Evolutionary conservation across 139 green algal species (phyloP).

Genomic region (Closterium sp.): DNA sequence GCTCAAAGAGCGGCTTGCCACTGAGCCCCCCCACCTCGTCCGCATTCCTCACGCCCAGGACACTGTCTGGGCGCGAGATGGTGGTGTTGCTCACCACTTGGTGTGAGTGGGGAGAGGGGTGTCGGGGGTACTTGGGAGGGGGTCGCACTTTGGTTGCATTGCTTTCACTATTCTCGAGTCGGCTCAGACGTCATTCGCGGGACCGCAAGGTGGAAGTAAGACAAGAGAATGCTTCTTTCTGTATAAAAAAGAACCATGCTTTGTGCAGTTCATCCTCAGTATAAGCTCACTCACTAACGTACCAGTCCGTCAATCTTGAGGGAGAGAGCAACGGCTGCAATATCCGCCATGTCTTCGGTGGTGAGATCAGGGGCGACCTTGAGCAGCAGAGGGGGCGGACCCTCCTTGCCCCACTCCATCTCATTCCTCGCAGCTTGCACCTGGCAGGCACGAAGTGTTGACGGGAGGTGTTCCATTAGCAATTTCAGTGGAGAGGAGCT

Average conservation of each 20-base stretch:
- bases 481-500: too few species aligned
- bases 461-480: too few species aligned
- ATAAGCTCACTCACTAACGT: neutral
- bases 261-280: neutral
- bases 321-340: conserved; percentile 73
- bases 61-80: conserved; percentile 67
- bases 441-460: neutral
- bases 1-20: conserved; percentile 78
- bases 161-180: too few species aligned
- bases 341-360: conserved; percentile 74
- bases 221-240: neutral
- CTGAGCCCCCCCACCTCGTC: conserved; percentile 82
- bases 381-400: conserved; percentile 75
- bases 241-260: neutral
- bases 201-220: neutral
- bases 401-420: conserved; percentile 61
- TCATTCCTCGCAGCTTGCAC: conserved; percentile 65
- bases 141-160: neutral
- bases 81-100: conserved; percentile 86
- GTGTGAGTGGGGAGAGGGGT: too few species aligned
- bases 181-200: too few species aligned
- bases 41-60: conserved; percentile 11
- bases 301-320: neutral
- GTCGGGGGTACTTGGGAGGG: neutral
- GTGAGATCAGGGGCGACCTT: conserved; percentile 93